Evolutionary conservation across 805 yeast genomes (phyloP).

Genomic region (Nakazawaea holstii): DNA sequence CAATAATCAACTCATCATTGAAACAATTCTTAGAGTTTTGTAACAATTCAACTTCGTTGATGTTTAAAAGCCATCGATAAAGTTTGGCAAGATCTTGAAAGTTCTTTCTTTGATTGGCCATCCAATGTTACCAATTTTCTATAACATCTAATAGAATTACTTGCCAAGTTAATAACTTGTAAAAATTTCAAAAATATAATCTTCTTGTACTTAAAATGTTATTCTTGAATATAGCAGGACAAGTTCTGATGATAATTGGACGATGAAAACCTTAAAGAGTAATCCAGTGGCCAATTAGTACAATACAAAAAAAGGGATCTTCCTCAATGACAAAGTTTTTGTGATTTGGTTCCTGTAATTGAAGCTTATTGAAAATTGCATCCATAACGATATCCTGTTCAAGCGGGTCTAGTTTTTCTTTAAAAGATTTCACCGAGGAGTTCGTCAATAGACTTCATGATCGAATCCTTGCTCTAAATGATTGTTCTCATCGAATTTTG

Average conservation of each 20-base stretch:
- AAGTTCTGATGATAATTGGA: conserved; percentile 39
- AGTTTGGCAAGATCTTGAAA: not conserved
- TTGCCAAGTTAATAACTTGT: conserved; percentile 35
- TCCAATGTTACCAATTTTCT: conserved; percentile 10
- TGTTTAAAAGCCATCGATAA: conserved; percentile 2
- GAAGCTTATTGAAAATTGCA: not conserved
- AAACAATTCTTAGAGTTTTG: conserved; percentile 5
- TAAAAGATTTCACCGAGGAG: not conserved
- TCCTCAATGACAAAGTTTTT: not conserved
- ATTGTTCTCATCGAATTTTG: conserved; percentile 28
- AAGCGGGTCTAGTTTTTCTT: not conserved
- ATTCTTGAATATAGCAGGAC: conserved; percentile 32
- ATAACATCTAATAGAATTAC: conserved; percentile 40
- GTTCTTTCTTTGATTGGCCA: not conserved
- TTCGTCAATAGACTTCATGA: not conserved
- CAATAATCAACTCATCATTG: not conserved
- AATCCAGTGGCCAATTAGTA: conserved; percentile 32
- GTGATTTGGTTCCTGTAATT: not conserved
- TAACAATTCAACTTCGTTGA: conserved; percentile 2
- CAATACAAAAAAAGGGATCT: conserved; percentile 16
- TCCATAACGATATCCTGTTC: not conserved
- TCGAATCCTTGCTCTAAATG: conserved; percentile 8
- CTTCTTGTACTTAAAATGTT: conserved; percentile 21
- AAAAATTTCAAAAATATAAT: conserved; percentile 26
- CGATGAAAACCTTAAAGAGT: conserved; percentile 38